Evolutionary conservation across 306 rosid species (phyloP).

Genomic region (Medicago ruthenica): DNA sequence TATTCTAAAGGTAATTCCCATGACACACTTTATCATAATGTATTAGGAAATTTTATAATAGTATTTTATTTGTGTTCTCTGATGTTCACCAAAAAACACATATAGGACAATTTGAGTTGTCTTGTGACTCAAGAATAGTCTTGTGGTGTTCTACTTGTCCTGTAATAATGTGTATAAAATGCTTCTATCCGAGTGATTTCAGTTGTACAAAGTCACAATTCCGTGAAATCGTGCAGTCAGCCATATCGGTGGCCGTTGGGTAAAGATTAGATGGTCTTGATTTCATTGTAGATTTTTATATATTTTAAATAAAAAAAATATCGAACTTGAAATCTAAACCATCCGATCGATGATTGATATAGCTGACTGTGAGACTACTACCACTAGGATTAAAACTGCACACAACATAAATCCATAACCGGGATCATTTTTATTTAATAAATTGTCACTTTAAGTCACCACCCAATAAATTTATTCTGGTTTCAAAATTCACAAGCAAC

Average conservation of each 20-base stretch:
- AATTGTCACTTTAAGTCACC: background rate
- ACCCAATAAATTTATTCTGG: background rate
- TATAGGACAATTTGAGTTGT: background rate
- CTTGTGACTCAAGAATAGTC: background rate
- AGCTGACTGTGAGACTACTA: too few relatives aligned
- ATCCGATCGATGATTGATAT: too few relatives aligned
- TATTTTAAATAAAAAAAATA: too few relatives aligned
- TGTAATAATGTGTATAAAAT: too few relatives aligned
- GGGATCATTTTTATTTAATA: background rate
- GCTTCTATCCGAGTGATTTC: background rate
- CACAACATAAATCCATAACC: too few relatives aligned
- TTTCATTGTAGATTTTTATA: too few relatives aligned
- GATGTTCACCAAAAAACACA: background rate
- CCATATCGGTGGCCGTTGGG: background rate
- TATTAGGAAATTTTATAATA: background rate
- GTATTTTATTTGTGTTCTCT: too few relatives aligned
- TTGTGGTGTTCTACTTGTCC: too few relatives aligned
- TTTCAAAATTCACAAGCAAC: background rate
- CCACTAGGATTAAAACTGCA: too few relatives aligned
- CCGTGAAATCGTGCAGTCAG: background rate
- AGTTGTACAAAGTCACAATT: too few relatives aligned
- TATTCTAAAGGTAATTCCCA: conserved; percentile 68
- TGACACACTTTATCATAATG: background rate
- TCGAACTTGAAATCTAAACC: too few relatives aligned
- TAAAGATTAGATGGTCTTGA: background rate